Evolutionary conservation across 2,329 filamentous ascomycete species (phyloP).

Genomic region (Scytalidium sp.): DNA sequence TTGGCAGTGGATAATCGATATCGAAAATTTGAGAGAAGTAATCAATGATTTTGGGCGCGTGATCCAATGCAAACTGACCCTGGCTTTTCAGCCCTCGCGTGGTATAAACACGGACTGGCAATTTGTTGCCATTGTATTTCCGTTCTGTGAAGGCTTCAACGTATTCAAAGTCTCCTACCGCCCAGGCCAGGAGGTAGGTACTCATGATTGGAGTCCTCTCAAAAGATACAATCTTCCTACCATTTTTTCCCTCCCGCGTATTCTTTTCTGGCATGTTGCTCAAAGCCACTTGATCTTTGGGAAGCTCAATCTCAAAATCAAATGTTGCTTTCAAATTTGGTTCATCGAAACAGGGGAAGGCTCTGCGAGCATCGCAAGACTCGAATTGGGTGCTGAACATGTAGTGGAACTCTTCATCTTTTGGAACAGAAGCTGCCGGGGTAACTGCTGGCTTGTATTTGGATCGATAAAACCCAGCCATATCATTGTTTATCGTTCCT

Average conservation of each 20-base stretch:
- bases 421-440: constrained; percentile 74
- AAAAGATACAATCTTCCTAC: constrained; percentile 74
- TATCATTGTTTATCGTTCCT: constrained; percentile 82
- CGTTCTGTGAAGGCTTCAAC: constrained; percentile 88
- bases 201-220: constrained; percentile 87
- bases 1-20: constrained; percentile 90
- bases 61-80: constrained; percentile 83
- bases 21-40: constrained; percentile 95
- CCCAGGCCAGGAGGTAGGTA: constrained; percentile 89
- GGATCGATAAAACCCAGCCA: constrained; percentile 91
- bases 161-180: constrained; percentile 95
- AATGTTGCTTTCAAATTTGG: constrained; percentile 96
- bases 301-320: constrained; percentile 89
- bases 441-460: constrained; percentile 82
- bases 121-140: constrained; percentile 84
- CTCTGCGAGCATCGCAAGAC: constrained; percentile 88
- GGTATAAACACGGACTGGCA: constrained; percentile 94
- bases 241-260: constrained; percentile 54
- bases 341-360: constrained; percentile 98
- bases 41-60: constrained; percentile 90
- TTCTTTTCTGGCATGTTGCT: constrained; percentile 94
- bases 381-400: constrained; percentile 98
- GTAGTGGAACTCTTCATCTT: constrained; percentile 62
- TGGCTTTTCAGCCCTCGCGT: constrained; percentile 93
- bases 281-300: constrained; percentile 80